Conservation (phyloP, 345 rosid genomes). For the Rubroshorea leprosula region DNA sequence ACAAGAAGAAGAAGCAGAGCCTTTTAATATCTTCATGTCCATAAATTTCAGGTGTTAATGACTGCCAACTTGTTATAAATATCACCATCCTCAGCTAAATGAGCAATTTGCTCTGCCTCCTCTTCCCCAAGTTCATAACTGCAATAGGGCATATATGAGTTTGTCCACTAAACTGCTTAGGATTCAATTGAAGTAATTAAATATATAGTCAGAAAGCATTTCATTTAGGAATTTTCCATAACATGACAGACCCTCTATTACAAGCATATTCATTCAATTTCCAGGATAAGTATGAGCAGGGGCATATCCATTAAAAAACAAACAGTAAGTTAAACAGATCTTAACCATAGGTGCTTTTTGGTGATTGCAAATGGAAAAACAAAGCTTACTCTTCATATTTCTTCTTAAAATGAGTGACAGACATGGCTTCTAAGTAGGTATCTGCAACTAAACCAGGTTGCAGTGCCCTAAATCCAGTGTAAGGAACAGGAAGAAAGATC, state of each 20-base stretch:
- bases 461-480: conserved; percentile 86
- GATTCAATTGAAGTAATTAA: not conserved
- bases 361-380: not conserved
- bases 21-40: conserved; percentile 98
- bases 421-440: conserved; percentile 87
- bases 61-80: conserved; percentile 85
- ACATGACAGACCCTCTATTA: not conserved
- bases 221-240: not conserved
- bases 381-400: conserved; percentile 90
- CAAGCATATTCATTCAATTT: too few relatives aligned
- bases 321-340: not conserved
- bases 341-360: not conserved
- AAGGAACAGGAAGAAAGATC: conserved; percentile 95
- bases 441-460: conserved; percentile 99
- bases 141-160: conserved; percentile 19
- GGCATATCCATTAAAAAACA: not conserved
- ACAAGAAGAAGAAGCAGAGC: conserved; percentile 96
- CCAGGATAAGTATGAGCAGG: too few relatives aligned
- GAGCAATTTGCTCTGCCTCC: conserved; percentile 82
- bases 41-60: conserved; percentile 96
- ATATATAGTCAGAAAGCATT: not conserved
- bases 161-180: conserved; percentile 1
- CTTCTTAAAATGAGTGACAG: conserved; percentile 88
- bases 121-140: conserved; percentile 82
- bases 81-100: conserved; percentile 95